phyloP scores from a whole-genome alignment of 192 early-diverging fungal species.

The Gonapodya sp. region DNA sequence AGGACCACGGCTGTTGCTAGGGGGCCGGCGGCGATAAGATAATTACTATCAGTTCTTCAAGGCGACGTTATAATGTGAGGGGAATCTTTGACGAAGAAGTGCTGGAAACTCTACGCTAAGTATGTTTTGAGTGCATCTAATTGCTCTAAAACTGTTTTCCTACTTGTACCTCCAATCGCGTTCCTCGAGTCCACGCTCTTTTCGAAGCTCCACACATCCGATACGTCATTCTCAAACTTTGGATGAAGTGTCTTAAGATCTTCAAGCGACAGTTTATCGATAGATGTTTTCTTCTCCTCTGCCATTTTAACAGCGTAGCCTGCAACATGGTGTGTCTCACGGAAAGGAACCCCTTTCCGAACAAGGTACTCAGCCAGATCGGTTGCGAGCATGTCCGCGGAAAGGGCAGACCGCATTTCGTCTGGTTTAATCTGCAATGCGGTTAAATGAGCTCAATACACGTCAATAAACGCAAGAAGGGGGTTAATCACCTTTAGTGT shows the following conservation, averaged over 20 bases:
- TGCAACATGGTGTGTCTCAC: slow-evolving; percentile 97
- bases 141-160: slow-evolving; percentile 67
- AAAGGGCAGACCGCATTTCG: slow-evolving; percentile 73
- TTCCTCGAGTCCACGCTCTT: slow-evolving; percentile 78
- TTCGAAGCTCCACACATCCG: slow-evolving; percentile 82
- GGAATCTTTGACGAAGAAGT: too few relatives aligned
- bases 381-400: slow-evolving; percentile 92
- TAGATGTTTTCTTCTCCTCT: slow-evolving; percentile 67
- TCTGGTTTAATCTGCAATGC: slow-evolving; percentile 59
- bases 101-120: not conserved
- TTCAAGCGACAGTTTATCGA: slow-evolving; percentile 60
- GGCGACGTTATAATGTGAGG: too few relatives aligned
- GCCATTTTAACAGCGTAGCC: slow-evolving; percentile 89
- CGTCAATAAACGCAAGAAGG: slow-evolving; percentile 5
- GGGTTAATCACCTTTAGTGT: slow-evolving; percentile 57
- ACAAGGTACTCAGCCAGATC: slow-evolving; percentile 98
- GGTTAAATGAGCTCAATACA: slow-evolving; percentile 11
- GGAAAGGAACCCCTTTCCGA: slow-evolving; percentile 95
- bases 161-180: slow-evolving; percentile 82
- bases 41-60: too few relatives aligned
- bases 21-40: too few relatives aligned
- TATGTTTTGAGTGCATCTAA: slow-evolving; percentile 60
- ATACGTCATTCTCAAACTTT: slow-evolving; percentile 74
- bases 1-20: too few relatives aligned
- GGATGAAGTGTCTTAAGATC: slow-evolving; percentile 83